Percentiles rank a stretch among this genome's conserved stretches.
Evolutionary conservation across 1,284 basidiomycete genomes (phyloP).

Genomic region (Naganishia liquefaciens): DNA sequence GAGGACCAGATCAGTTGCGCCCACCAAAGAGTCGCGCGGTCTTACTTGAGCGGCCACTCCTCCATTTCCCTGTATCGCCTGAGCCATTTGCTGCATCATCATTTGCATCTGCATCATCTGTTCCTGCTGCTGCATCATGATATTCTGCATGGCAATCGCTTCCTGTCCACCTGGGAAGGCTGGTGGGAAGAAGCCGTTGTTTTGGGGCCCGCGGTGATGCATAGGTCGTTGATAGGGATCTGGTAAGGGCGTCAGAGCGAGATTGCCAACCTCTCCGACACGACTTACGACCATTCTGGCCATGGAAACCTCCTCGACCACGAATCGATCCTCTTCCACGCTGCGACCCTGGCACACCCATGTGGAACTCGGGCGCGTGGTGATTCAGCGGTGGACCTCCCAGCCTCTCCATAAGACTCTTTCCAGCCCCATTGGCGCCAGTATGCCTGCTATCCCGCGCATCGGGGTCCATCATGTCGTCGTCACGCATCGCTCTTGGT

Average conservation of each 20-base stretch:
- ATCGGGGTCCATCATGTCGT: slow-evolving; percentile 9
- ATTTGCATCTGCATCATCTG: slow-evolving; percentile 55
- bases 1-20: slow-evolving; percentile 2
- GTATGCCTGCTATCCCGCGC: slow-evolving; percentile 32
- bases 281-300: slow-evolving; percentile 6
- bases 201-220: slow-evolving; percentile 15
- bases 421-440: slow-evolving; percentile 12
- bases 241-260: not conserved
- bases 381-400: slow-evolving; percentile 35
- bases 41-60: not conserved
- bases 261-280: not conserved
- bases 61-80: slow-evolving; percentile 33
- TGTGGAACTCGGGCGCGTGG: slow-evolving; percentile 34
- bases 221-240: slow-evolving; percentile 18
- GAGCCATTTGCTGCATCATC: slow-evolving; percentile 53
- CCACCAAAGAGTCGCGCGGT: slow-evolving; percentile 10
- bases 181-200: slow-evolving; percentile 18
- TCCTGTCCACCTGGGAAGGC: slow-evolving; percentile 24
- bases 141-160: slow-evolving; percentile 48
- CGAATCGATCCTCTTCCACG: slow-evolving; percentile 32
- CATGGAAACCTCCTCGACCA: slow-evolving; percentile 5
- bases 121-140: slow-evolving; percentile 55
- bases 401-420: slow-evolving; percentile 38
- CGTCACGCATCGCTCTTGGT: slow-evolving; percentile 25
- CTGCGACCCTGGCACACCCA: slow-evolving; percentile 34